Evolutionary conservation across 2,329 filamentous ascomycete species (phyloP), one percentile per base, ranked within the genome.

Genomic region (Fusarium sp.): DNA sequence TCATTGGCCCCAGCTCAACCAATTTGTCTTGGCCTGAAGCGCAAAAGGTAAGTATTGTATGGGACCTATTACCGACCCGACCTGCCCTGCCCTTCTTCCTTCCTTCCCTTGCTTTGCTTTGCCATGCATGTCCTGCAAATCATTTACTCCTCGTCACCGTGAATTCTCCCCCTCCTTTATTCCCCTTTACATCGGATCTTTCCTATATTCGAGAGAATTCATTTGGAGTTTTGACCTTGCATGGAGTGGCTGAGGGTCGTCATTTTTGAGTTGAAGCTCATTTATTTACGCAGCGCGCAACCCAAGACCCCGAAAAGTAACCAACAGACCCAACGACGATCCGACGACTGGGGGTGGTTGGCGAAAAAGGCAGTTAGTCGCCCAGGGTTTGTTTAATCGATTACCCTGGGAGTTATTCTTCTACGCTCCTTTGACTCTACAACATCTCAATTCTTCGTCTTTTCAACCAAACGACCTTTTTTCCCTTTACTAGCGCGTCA

Each of bases 1-100:
- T 74, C 63, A 73, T 74, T 74, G 72, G 72, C 67, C 64, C 60
- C 59, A 49, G 69, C 65, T 63, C 55, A 54, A 68, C 67, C 69
- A 64, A 58, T 63, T 57, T 64, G 57, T 62, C 64, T 69, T 66
- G 70, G 67, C 53, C 33, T 64, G 47, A 37, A 55, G 54, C 55
- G 28, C n/a, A 52, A 38, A 46, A 61, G 60, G 33, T 35, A 68
- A 46, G 43, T 28, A 38, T 43, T 60, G 57, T 28, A 37, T 49
- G 20, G 28, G 23, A 33, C 46, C 55, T 59, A 43, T 54, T 42
- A 42, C 53, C 42, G 33, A 47, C 38, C 35, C 43, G 60, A 59
- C 57, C 54, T 58, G 56, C 46, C 44, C 48, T 66, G n/a, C 33
- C 47, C 37, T 55, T 16, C 31, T 18, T 35, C 59, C 50, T 55